Evolutionary conservation across 2,329 filamentous ascomycete genomes (phyloP).

Genomic region (Mollisia scopiformis): DNA sequence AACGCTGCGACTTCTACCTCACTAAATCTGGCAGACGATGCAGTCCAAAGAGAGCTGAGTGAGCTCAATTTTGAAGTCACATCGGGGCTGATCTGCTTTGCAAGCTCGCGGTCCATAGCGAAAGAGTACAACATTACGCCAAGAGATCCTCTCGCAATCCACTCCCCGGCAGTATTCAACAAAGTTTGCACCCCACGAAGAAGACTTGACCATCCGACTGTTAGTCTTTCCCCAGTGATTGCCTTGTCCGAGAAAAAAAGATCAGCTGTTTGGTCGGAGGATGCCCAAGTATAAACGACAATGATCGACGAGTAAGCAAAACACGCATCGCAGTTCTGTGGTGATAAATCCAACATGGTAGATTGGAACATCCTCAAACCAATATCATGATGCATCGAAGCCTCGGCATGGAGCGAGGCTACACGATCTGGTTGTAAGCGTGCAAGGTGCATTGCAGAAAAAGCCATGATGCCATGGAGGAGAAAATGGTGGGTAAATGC

Average conservation of each 20-base stretch:
- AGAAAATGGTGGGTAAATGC: constrained; percentile 24
- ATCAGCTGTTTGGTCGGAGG: constrained; percentile 12
- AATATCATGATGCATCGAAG: constrained; percentile 15
- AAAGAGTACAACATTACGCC: background rate
- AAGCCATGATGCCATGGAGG: constrained; percentile 22
- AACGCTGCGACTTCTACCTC: constrained; percentile 5
- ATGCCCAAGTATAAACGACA: constrained; percentile 18
- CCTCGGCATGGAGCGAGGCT: constrained; percentile 2
- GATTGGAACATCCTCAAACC: constrained; percentile 13
- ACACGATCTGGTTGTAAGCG: constrained; percentile 7
- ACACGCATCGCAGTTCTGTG: constrained; percentile 20
- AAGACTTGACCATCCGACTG: background rate
- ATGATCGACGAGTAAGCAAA: constrained; percentile 19
- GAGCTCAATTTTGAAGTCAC: background rate
- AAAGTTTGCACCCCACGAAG: background rate
- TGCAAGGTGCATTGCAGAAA: constrained; percentile 24
- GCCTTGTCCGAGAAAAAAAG: constrained; percentile 17
- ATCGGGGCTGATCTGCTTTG: background rate
- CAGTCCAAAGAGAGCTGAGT: background rate
- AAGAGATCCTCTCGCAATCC: background rate
- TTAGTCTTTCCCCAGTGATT: background rate
- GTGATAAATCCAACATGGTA: constrained; percentile 11
- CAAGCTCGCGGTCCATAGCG: background rate
- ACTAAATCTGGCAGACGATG: background rate
- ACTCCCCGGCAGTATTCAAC: background rate